Base-by-base conservation (phyloP, 208 protist genomes). In the Acanthamoeba royreba region DNA sequence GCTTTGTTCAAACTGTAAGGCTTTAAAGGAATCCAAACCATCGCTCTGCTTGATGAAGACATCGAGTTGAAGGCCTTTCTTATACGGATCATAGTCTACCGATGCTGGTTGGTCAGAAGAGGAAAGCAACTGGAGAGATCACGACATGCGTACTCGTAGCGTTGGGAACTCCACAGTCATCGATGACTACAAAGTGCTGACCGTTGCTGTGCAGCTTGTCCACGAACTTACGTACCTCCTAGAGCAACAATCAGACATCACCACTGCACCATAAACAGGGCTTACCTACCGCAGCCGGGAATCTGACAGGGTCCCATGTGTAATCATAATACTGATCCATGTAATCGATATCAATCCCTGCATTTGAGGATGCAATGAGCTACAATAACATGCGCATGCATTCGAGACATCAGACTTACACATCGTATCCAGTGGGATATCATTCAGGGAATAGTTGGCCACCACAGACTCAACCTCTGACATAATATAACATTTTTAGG, bases 351-450 rank as follows among this genome's bases (percentile, higher is more conserved):
- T 98, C 87, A 45, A 42, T 92, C 79, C 79, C 79, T 88, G 19
- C 13, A 38, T 28, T 33, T 77, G 17, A 28, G 15, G 22, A 40
- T 77, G n/a, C 11, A 17, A 38, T 11, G 22, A n/a, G 49, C 22
- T 58, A 58, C 49, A 58, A 22, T n/a, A n/a, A 58, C 22, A 58
- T 58, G 49, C 22, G n/a, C 17, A 77, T 38, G 31, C 17, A 38
- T 40, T n/a, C 28, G 13, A 77, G 17, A 77, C 13, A 77, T n/a
- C 11, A 77, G 11, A 55, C 43, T 35, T 88, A 88, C 79, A 88
- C 72, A 98, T 96, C 35, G 85, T 94, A 33, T 98, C 97, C 2
- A 98, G 92, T 11, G 98, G 98, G 35, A 98, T 95, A 13, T 94
- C n/a, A 40, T 94, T 40, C 25, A 47, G 42, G 1, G 38, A 38